Conservation (phyloP, 257 asterid genomes). For the Solanum sejunctum region DNA sequence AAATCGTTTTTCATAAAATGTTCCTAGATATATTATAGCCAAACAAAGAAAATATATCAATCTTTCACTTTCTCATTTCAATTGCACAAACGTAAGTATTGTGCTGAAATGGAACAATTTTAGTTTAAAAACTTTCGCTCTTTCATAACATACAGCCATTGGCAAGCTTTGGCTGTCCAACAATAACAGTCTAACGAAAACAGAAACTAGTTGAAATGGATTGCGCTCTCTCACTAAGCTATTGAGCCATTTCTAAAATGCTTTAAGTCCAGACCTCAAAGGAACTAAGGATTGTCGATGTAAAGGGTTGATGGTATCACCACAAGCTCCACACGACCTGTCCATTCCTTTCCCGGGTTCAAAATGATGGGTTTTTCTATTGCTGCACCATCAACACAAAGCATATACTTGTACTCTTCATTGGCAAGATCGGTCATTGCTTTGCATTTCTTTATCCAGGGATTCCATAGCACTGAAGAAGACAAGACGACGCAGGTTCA, state of each 20-base stretch:
- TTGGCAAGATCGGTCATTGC: not conserved
- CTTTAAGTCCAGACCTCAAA: not conserved
- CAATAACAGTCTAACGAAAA: not conserved
- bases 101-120: not conserved
- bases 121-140: not conserved
- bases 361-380: not conserved
- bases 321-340: not conserved
- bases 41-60: not conserved
- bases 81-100: not conserved
- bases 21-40: not conserved
- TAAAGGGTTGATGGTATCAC: not conserved
- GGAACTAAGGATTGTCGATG: not conserved
- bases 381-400: conserved; percentile 3
- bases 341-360: conserved; percentile 1
- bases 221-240: not conserved
- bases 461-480: conserved; percentile 3
- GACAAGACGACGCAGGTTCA: not conserved
- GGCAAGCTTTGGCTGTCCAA: not conserved
- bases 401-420: not conserved
- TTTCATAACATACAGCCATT: not conserved
- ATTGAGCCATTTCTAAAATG: not conserved
- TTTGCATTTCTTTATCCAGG: not conserved
- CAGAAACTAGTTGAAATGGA: not conserved
- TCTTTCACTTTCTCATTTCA: not conserved
- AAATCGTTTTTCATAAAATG: not conserved